These are phyloP conservation scores for Recurvomyces mirabilis DNA, from an alignment of 495 filamentous ascomycete species.

Conservation along the genomic window DNA sequence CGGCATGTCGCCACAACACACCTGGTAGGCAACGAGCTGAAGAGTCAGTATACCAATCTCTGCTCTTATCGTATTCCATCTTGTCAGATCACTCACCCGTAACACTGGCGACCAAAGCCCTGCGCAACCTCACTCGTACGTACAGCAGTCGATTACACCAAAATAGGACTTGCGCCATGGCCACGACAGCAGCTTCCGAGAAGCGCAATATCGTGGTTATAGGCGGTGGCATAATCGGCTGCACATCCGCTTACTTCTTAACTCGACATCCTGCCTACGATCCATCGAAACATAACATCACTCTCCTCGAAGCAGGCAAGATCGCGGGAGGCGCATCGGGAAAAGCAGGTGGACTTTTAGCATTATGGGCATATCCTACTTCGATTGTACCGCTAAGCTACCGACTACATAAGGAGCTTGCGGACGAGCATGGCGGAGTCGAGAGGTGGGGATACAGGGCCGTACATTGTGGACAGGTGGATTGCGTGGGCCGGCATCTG, in stretches of 20 bases:
- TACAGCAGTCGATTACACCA: not conserved
- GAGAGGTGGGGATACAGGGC: conserved; percentile 80
- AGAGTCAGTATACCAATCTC: too few relatives aligned
- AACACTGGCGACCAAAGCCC: not conserved
- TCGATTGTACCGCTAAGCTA: conserved; percentile 82
- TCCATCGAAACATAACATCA: conserved; percentile 62
- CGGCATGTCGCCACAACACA: too few relatives aligned
- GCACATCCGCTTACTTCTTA: conserved; percentile 85
- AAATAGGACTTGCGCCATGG: not conserved
- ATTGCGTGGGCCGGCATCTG: conserved; percentile 41
- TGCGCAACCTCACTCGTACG: not conserved
- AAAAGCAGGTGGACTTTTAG: conserved; percentile 87
- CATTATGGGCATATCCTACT: conserved; percentile 82
- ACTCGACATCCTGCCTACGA: conserved; percentile 80
- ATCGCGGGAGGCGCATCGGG: conserved; percentile 89
- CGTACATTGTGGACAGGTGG: conserved; percentile 63
- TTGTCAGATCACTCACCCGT: too few relatives aligned
- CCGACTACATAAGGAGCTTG: conserved; percentile 68
- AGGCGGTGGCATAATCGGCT: conserved; percentile 91
- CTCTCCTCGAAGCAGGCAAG: conserved; percentile 75
- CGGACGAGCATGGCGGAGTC: conserved; percentile 72
- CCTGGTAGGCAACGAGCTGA: too few relatives aligned
- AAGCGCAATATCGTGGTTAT: conserved; percentile 26
- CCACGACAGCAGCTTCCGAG: conserved; percentile 19
- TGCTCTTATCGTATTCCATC: too few relatives aligned